Percentiles rank a stretch among this genome's conserved stretches.
phyloP scores from a whole-genome alignment of 73 alveolate species.

The Tetrahymena malaccensis region DNA sequence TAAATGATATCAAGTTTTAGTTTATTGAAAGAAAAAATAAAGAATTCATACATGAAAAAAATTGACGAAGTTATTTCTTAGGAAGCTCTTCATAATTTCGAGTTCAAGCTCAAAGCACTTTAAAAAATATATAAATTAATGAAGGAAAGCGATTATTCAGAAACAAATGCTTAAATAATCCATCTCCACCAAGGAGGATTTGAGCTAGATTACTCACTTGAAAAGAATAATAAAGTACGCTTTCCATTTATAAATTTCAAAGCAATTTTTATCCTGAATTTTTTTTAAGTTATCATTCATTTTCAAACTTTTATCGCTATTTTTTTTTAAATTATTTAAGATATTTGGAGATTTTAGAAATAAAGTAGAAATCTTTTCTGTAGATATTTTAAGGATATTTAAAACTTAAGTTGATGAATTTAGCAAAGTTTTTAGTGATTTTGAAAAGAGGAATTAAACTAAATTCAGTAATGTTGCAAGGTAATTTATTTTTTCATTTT shows the following conservation, averaged over 20 bases:
- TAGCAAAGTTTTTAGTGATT: background rate
- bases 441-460: background rate
- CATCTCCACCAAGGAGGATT: background rate
- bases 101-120: background rate
- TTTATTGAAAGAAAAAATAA: background rate
- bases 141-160: background rate
- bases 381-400: background rate
- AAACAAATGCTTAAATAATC: background rate
- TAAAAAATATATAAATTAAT: background rate
- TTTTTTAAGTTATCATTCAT: background rate
- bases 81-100: background rate
- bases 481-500: background rate
- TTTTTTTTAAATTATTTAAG: background rate
- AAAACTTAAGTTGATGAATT: background rate
- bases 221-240: background rate
- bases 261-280: background rate
- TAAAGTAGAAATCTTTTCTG: background rate
- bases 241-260: background rate
- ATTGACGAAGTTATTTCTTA: background rate
- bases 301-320: background rate
- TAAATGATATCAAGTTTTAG: background rate
- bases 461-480: background rate
- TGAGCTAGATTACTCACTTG: background rate
- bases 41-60: background rate
- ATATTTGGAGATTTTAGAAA: background rate